A percentile compares a stretch with the other conserved stretches of the same genome.
Conservation (phyloP, 2,329 filamentous ascomycete species). For the Alternaria novae-zelandiae region DNA sequence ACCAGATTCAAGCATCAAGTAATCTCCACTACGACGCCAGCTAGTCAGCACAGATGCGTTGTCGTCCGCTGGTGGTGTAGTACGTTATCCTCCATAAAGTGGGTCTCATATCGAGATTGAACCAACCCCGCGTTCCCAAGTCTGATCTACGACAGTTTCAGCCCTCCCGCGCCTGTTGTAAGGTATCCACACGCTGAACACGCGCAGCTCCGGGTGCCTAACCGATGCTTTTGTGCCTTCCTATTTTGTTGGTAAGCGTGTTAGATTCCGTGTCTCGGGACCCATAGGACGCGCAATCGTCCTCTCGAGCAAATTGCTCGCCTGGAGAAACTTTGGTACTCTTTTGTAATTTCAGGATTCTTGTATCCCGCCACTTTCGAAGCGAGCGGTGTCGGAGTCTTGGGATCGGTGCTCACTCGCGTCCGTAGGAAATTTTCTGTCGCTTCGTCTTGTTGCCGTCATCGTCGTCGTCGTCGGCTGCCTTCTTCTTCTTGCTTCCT, state of each 20-base stretch:
- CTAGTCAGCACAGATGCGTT: slow-evolving; percentile 19
- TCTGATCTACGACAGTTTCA: slow-evolving; percentile 16
- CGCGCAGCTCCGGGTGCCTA: slow-evolving; percentile 6
- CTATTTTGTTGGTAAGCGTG: slow-evolving; percentile 21
- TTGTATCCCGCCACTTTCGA: not conserved
- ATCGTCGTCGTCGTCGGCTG: slow-evolving; percentile 54
- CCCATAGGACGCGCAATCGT: slow-evolving; percentile 37
- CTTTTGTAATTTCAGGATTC: slow-evolving; percentile 3
- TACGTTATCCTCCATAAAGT: slow-evolving; percentile 8
- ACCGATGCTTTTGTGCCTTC: slow-evolving; percentile 23
- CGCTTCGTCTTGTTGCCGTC: slow-evolving; percentile 56
- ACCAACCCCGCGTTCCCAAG: slow-evolving; percentile 30
- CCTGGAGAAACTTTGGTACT: slow-evolving; percentile 8
- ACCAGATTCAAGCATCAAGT: slow-evolving; percentile 10
- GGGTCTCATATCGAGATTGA: slow-evolving; percentile 27
- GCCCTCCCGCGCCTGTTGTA: slow-evolving; percentile 1
- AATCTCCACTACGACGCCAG: slow-evolving; percentile 27
- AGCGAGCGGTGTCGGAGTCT: not conserved
- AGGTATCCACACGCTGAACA: slow-evolving; percentile 5
- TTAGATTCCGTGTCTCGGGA: slow-evolving; percentile 19
- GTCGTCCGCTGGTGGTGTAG: slow-evolving; percentile 26
- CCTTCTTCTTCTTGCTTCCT: slow-evolving; percentile 55
- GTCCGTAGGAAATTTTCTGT: slow-evolving; percentile 58
- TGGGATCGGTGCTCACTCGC: slow-evolving; percentile 45
- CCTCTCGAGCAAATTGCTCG: slow-evolving; percentile 10